These are phyloP conservation scores for Coniella vitis DNA, from an alignment of 2,329 filamentous ascomycete genomes.

Conservation along the genomic window DNA sequence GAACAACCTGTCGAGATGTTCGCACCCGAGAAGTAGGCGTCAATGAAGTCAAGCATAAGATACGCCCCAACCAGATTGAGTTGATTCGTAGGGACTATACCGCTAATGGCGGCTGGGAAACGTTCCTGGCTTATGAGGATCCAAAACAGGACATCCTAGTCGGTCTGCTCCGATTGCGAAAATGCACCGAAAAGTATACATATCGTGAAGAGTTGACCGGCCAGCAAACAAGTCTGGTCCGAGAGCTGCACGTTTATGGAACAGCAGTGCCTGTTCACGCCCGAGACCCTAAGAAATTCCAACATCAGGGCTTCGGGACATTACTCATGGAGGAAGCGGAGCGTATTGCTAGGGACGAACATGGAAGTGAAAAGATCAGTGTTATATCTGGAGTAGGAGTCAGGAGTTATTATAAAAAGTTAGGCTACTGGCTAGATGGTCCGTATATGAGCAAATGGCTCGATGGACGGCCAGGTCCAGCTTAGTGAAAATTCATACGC, in stretches of 20 bases:
- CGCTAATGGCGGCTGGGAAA: slow-evolving; percentile 97
- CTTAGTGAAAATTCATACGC: background rate
- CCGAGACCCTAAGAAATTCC: slow-evolving; percentile 90
- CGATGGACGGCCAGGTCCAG: slow-evolving; percentile 36
- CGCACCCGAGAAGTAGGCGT: slow-evolving; percentile 94
- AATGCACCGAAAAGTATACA: slow-evolving; percentile 86
- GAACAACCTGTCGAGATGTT: slow-evolving; percentile 92
- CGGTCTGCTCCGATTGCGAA: slow-evolving; percentile 77
- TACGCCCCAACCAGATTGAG: slow-evolving; percentile 91
- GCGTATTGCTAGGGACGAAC: slow-evolving; percentile 87
- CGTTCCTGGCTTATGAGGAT: slow-evolving; percentile 95
- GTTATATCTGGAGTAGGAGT: slow-evolving; percentile 98
- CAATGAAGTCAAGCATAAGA: slow-evolving; percentile 99
- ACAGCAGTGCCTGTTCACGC: slow-evolving; percentile 96
- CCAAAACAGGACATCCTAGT: slow-evolving; percentile 98
- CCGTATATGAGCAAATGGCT: slow-evolving; percentile 71
- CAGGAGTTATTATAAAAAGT: slow-evolving; percentile 85
- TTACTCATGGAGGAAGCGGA: slow-evolving; percentile 97
- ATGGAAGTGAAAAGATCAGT: slow-evolving; percentile 88
- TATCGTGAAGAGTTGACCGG: slow-evolving; percentile 80
- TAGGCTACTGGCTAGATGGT: slow-evolving; percentile 91
- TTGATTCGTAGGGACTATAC: slow-evolving; percentile 88
- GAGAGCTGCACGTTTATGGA: slow-evolving; percentile 94
- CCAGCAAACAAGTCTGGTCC: slow-evolving; percentile 85
- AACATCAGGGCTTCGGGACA: slow-evolving; percentile 96